A percentile compares a stretch with the other conserved stretches of the same genome.
Conservation (phyloP, 306 rosid species). For the Trifolium pratense region DNA sequence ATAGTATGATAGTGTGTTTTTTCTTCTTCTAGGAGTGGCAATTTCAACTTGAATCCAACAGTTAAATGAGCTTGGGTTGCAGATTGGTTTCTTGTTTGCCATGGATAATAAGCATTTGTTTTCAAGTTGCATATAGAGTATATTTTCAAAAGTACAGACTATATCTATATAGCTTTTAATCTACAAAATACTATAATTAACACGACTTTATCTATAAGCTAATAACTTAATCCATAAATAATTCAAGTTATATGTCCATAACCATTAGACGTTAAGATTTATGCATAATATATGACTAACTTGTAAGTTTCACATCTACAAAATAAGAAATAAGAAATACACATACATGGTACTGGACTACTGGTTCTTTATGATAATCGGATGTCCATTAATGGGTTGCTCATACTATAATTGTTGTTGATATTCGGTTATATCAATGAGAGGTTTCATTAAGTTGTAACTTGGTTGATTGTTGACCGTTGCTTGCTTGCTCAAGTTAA, state of each 20-base stretch:
- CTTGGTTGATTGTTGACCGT: slow-evolving; percentile 19
- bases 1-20: slow-evolving; percentile 14
- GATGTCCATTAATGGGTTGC: slow-evolving; percentile 6
- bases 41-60: slow-evolving; percentile 8
- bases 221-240: slow-evolving; percentile 9
- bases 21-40: slow-evolving; percentile 1
- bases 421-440: slow-evolving; percentile 5
- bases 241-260: slow-evolving; percentile 12
- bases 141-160: not conserved
- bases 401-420: slow-evolving; percentile 8
- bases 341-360: not conserved
- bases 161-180: not conserved
- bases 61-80: slow-evolving; percentile 19
- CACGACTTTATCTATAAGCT: slow-evolving; percentile 1
- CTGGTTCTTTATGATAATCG: not conserved
- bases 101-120: not conserved
- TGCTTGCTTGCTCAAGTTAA: slow-evolving; percentile 32
- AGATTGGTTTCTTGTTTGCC: slow-evolving; percentile 30
- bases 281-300: slow-evolving; percentile 16
- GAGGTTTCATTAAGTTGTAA: slow-evolving; percentile 32
- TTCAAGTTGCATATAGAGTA: slow-evolving; percentile 1
- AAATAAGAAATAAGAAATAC: not conserved
- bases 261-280: slow-evolving; percentile 3
- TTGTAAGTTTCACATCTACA: slow-evolving; percentile 7
- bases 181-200: slow-evolving; percentile 1